phyloP scores from a whole-genome alignment of 441 rosid genomes.

The Erysimum pusillum region DNA sequence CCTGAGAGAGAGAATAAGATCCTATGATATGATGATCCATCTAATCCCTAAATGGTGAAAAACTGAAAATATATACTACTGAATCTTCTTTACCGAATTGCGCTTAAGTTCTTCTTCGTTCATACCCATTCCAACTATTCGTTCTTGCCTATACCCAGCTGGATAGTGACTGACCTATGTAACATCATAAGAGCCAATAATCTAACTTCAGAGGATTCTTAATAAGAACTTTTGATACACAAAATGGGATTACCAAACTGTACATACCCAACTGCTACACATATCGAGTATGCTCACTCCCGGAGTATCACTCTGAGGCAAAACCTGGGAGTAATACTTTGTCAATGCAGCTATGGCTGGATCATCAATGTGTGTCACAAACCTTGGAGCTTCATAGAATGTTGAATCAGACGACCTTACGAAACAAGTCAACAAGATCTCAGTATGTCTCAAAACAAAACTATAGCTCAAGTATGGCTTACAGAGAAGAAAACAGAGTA shows the following conservation, averaged over 20 bases:
- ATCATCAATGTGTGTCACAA: conserved; percentile 91
- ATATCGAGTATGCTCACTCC: conserved; percentile 86
- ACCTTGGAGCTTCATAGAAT: conserved; percentile 84
- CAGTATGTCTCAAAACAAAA: not conserved
- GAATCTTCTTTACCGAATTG: conserved; percentile 63
- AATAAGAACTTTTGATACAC: not conserved
- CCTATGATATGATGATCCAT: conserved; percentile 18
- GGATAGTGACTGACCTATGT: conserved; percentile 93
- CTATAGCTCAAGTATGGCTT: not conserved
- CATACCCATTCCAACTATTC: conserved; percentile 85
- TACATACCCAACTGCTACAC: conserved; percentile 97
- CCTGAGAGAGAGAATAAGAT: conserved; percentile 52
- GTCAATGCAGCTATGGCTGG: conserved; percentile 87
- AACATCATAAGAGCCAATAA: conserved; percentile 18
- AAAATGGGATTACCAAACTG: conserved; percentile 4
- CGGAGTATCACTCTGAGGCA: conserved; percentile 81
- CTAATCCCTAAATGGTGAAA: not conserved
- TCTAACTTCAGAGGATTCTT: conserved; percentile 8
- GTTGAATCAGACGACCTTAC: conserved; percentile 72
- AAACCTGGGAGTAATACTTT: conserved; percentile 73
- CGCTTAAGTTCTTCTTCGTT: conserved; percentile 88
- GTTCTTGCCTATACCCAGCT: conserved; percentile 82
- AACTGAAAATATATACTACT: not conserved
- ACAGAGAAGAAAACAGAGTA: conserved; percentile 22
- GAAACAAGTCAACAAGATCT: conserved; percentile 23